phyloP scores from a whole-genome alignment of 805 yeast genomes.

The Soucietia sequanensis region DNA sequence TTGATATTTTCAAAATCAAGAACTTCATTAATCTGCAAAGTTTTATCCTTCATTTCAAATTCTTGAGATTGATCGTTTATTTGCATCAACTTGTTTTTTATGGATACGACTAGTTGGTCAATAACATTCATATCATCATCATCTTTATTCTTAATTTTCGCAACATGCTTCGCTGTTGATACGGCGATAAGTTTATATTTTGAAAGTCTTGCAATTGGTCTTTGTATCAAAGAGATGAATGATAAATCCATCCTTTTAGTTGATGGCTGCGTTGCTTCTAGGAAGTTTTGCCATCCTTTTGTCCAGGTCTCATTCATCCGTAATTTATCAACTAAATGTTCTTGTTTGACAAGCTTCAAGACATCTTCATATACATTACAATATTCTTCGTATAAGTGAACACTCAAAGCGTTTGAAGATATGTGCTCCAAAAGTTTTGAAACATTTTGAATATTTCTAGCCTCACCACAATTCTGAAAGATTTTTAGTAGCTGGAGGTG shows the following conservation, averaged over 20 bases:
- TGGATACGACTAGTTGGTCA: no score
- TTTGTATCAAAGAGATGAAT: conserved; percentile 51
- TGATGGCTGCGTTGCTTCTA: conserved; percentile 43
- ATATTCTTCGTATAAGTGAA: conserved; percentile 32
- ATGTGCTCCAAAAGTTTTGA: no score
- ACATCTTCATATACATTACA: conserved; percentile 31
- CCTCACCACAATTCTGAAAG: conserved; percentile 15
- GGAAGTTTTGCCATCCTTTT: conserved; percentile 32
- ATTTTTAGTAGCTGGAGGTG: neutral
- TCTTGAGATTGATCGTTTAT: conserved; percentile 22
- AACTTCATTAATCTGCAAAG: conserved; percentile 14
- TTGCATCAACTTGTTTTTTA: no score
- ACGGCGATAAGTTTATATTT: conserved; percentile 54
- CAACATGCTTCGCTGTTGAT: conserved; percentile 31
- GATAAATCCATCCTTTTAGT: conserved; percentile 45
- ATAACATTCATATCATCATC: no score
- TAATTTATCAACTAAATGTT: conserved; percentile 10
- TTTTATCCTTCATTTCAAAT: conserved; percentile 18
- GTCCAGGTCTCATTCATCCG: conserved; percentile 16
- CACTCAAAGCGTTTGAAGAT: no score
- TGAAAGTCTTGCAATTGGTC: conserved; percentile 50
- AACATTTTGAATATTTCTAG: no score
- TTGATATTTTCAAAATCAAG: conserved; percentile 9
- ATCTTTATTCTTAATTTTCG: no score
- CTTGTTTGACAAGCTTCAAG: conserved; percentile 27